phyloP scores from a whole-genome alignment of 2,329 filamentous ascomycete species.

The Sarocladiaceae sp. region DNA sequence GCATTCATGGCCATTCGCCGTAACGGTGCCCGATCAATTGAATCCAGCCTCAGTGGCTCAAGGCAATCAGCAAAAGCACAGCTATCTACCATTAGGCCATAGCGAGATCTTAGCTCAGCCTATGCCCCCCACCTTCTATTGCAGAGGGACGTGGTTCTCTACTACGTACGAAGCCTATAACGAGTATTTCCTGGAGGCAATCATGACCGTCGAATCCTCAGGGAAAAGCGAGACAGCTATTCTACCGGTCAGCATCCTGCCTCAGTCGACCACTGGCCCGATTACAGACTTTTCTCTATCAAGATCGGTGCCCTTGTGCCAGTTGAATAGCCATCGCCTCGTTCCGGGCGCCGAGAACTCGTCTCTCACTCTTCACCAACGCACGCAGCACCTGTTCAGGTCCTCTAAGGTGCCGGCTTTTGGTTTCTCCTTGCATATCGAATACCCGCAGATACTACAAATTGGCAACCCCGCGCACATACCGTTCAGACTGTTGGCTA shows the following conservation, averaged over 20 bases:
- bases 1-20: constrained; percentile 21
- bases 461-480: constrained; percentile 19
- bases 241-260: constrained; percentile 18
- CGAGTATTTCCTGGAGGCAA: constrained; percentile 29
- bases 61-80: constrained; percentile 10
- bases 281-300: constrained; percentile 15
- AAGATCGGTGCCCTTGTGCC: constrained; percentile 1
- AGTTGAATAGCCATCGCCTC: constrained; percentile 17
- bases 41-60: not conserved
- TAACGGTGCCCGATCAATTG: constrained; percentile 19
- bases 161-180: constrained; percentile 20
- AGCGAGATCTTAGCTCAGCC: constrained; percentile 10
- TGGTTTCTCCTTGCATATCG: constrained; percentile 18
- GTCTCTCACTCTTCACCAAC: constrained; percentile 26
- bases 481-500: constrained; percentile 16
- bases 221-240: constrained; percentile 12
- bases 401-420: constrained; percentile 27
- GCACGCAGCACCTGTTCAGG: constrained; percentile 23
- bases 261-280: constrained; percentile 9
- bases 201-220: constrained; percentile 13
- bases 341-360: constrained; percentile 23
- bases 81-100: constrained; percentile 13
- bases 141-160: not conserved
- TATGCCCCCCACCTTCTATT: constrained; percentile 15
- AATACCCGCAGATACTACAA: constrained; percentile 23